Evolutionary conservation across 2,329 filamentous ascomycete species (phyloP).

Genomic region (Ilyonectria robusta): DNA sequence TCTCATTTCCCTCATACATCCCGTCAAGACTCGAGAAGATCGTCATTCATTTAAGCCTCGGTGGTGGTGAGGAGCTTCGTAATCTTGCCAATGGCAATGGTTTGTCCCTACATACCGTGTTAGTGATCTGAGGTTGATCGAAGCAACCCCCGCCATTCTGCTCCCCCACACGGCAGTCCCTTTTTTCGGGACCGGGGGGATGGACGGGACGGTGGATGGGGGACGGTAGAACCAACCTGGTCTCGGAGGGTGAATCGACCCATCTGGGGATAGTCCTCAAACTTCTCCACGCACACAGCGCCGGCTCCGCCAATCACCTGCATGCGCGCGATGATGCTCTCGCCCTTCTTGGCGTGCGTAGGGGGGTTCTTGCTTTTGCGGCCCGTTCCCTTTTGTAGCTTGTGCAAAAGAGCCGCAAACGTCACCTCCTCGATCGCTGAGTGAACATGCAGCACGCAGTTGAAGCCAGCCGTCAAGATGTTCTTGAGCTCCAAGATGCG

Average conservation of each 20-base stretch:
- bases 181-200: constrained; percentile 19
- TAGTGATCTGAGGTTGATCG: constrained; percentile 42
- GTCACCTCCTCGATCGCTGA: constrained; percentile 98
- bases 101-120: constrained; percentile 81
- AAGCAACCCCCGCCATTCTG: constrained; percentile 21
- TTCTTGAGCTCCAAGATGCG: constrained; percentile 94
- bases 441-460: constrained; percentile 97
- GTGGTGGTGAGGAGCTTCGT: constrained; percentile 80
- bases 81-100: constrained; percentile 99
- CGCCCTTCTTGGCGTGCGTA: constrained; percentile 86
- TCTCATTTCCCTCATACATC: constrained; percentile 31
- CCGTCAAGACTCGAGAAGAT: constrained; percentile 23
- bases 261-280: constrained; percentile 96
- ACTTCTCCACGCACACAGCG: constrained; percentile 91
- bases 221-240: constrained; percentile 70
- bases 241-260: constrained; percentile 92
- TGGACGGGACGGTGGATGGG: constrained; percentile 15
- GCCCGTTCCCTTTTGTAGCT: constrained; percentile 93
- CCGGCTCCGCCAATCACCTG: constrained; percentile 89
- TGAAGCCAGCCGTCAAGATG: constrained; percentile 95
- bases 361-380: constrained; percentile 95
- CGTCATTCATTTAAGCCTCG: constrained; percentile 46
- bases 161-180: constrained; percentile 14
- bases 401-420: constrained; percentile 89
- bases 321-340: constrained; percentile 92